These are phyloP conservation scores for Comarum palustre DNA, from an alignment of 306 rosid genomes.

Conservation along the genomic window DNA sequence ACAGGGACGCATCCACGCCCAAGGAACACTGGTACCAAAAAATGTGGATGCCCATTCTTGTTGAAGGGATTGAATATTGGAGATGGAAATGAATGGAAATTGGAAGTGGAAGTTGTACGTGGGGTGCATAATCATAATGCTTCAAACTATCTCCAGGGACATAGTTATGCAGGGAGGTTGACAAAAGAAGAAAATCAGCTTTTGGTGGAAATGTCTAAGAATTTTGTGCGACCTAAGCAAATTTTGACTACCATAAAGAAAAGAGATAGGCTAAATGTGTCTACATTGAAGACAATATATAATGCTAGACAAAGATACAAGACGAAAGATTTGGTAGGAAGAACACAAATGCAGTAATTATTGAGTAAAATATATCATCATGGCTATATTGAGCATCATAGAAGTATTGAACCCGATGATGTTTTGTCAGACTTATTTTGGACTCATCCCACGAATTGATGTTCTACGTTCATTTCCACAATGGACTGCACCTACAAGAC, in stretches of 20 bases:
- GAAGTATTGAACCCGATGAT: not conserved
- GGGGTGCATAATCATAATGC: not conserved
- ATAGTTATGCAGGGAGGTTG: not conserved
- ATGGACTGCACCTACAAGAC: not conserved
- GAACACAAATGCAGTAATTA: not conserved
- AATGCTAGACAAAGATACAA: not conserved
- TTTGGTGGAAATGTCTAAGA: not conserved
- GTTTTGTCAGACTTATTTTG: not conserved
- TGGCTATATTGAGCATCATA: not conserved
- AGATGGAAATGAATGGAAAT: not conserved
- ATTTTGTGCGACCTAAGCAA: not conserved
- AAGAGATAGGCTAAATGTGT: not conserved
- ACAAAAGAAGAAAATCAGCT: not conserved
- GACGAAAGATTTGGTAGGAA: not conserved
- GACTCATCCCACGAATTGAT: not conserved
- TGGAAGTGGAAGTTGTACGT: not conserved
- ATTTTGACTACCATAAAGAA: not conserved
- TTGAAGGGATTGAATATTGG: not conserved
- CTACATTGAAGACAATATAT: not conserved
- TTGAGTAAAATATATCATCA: not conserved
- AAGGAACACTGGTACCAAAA: not conserved
- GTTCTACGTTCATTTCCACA: not conserved
- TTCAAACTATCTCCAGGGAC: not conserved
- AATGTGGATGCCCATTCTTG: not conserved
- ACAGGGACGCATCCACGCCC: not conserved